Evolutionary conservation across 257 asterid genomes (phyloP).

Genomic region (Fraxinus excelsior): DNA sequence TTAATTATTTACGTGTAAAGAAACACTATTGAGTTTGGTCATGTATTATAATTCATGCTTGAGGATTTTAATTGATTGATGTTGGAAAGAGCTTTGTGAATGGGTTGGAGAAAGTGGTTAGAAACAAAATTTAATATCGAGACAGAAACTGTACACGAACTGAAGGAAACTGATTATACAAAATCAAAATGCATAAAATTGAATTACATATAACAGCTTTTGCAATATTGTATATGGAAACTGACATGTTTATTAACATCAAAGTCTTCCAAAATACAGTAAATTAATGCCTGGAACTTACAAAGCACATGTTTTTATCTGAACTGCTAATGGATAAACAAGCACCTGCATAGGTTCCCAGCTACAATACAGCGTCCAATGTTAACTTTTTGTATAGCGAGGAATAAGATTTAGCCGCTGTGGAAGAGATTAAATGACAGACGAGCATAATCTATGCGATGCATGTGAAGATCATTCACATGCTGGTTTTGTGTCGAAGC

Average conservation of each 20-base stretch:
- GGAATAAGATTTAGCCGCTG: neutral
- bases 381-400: neutral
- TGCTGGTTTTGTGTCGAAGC: constrained; percentile 90
- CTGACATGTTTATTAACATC: neutral
- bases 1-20: neutral
- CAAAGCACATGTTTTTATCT: no score
- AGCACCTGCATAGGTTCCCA: neutral
- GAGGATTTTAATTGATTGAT: neutral
- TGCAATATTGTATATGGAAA: no score
- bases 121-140: no score
- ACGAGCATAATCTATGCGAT: neutral
- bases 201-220: no score
- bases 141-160: no score
- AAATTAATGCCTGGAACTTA: neutral
- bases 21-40: neutral
- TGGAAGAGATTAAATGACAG: neutral
- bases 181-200: no score
- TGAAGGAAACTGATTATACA: no score
- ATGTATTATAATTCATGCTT: neutral
- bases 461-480: constrained; percentile 58
- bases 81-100: no score
- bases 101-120: no score
- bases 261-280: neutral
- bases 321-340: neutral
- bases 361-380: neutral